Evolutionary conservation across 179 eudicot species (phyloP), one percentile per base, ranked within the genome.

Genomic region (Amaranthus tricolor): DNA sequence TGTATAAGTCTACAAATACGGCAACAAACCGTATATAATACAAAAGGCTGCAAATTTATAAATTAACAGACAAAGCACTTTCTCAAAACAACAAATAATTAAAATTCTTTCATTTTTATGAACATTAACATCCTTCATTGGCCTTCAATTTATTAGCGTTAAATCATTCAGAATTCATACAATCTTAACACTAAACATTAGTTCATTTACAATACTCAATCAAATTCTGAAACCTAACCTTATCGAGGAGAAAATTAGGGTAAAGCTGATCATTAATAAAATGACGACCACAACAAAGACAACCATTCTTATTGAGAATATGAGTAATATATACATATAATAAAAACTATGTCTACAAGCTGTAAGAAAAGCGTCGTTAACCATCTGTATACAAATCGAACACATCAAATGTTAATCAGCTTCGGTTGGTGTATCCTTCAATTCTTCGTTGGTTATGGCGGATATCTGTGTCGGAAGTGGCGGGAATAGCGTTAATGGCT

Each of bases 331-430:
- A 79, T 97, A 92, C 91, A 89, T 92, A 72, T 89, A 92, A 74
- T 97, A 94, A 43, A 82, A 94, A 68, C 97, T 94, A 69, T 94
- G 98, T 11, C 97, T 96, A 50, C 98, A 94, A 21, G 96, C 85
- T 9, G 97, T 94, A 11, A 90, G 65, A 66, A 94, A 91, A 21
- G 96, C 96, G 48, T 90, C 98, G 75, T 84, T 94, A 0, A 92
- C 90, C 52, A 92, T 79, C 77, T 92, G 90, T 90, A 94, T 92
- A 88, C 98, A 94, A 57, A 94, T 92, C 65, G 98, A 96, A 71
- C 98, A 94, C 69, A 86, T 59, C 0, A 89, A 76, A 50, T 94
- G 59, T 9, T 68, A 51, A 54, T 68, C 72, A 13, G 20, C 9
- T 24, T 68, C 72, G 5, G 48, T 14, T 48, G 59, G 48, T 7